phyloP scores from a whole-genome alignment of 164 flowering plant species.

The Stephania japonica region DNA sequence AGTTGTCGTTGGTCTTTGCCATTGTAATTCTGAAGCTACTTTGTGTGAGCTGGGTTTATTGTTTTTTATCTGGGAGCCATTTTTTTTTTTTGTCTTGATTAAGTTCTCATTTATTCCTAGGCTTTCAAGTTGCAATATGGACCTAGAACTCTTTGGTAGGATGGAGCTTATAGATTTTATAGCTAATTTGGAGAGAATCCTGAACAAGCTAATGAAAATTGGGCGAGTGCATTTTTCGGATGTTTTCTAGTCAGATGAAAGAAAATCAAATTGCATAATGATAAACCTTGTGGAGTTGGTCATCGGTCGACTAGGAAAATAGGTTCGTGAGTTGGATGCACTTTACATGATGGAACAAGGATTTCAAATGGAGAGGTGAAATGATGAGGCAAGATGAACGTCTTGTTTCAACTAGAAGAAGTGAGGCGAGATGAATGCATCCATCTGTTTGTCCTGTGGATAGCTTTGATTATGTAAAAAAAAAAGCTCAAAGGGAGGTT shows the following conservation, averaged over 20 bases:
- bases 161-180: neutral
- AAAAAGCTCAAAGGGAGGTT: neutral
- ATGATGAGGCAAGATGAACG: neutral
- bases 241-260: neutral
- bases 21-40: neutral
- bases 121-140: neutral
- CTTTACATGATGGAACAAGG: neutral
- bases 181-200: neutral
- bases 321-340: neutral
- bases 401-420: no score
- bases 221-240: neutral
- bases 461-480: neutral
- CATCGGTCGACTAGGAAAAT: neutral
- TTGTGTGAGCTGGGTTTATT: neutral
- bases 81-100: neutral
- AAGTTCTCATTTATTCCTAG: neutral
- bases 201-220: neutral
- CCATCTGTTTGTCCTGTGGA: neutral
- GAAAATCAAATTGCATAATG: neutral
- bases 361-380: neutral
- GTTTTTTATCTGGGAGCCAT: neutral
- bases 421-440: neutral
- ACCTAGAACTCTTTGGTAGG: neutral
- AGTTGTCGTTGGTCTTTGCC: no score
- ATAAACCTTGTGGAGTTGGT: neutral